Evolutionary conservation across 306 rosid species (phyloP), one percentile per base, ranked within the genome.

Genomic region (Pterocarpus macrocarpus): DNA sequence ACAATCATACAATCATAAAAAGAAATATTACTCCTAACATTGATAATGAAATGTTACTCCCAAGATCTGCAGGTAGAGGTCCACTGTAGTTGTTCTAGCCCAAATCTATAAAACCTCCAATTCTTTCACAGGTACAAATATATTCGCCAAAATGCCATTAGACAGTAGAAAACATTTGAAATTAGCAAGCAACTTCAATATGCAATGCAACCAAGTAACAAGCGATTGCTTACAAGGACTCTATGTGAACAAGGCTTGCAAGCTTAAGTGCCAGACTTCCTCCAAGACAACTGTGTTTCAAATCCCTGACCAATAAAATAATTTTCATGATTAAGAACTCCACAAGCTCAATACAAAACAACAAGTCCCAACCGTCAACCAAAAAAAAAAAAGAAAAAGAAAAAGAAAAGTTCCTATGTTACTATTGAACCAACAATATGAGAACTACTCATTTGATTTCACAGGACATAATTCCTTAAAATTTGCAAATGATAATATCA

Each of bases 21-120:
- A 22, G 28, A 22, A 22, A 22, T 22, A 22, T 0, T 22, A 22
- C 28, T 22, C 28, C 28, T 22, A 22, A 22, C 83, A 86, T 85
- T 79, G 90, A 64, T 53, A 88, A 82, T 32, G 97, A 89, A 55
- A 87, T 85, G 78, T 90, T 88, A 73, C 81, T 87, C 85, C 91
- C 97, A 82, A 93, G 88, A 73, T 93, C 95, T 58, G 65, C 69
- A 1, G 96, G 96, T 53, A 89, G 67, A 22, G 90, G 82, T 73
- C 93, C 97, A 6, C 80, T 87, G 85, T 91, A 91, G 82, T 90
- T 85, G 83, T 95, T 93, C 87, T 75, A 90, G 83, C 99, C 96
- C 85, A 95, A 88, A 89, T 95, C 99, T 63, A 22, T 22, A 95
- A 87, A 85, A 88, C 87, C 90, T 93, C 99, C 80, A 93, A 88